Evolutionary conservation across 331 rosid genomes (phyloP).

Genomic region (Quercus tomentella): DNA sequence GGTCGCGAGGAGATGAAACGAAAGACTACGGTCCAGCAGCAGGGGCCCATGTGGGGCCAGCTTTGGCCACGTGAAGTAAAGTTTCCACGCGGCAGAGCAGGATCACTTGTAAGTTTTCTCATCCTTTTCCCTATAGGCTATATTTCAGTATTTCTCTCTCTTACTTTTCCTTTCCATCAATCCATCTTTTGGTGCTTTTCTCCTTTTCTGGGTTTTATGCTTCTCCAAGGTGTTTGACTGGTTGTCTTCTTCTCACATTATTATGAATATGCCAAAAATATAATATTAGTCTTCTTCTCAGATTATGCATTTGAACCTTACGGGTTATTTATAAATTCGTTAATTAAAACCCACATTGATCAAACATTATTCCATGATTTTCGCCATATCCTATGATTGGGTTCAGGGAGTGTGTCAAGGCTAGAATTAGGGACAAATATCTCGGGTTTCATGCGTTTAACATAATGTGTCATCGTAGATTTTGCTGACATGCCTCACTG

Average conservation of each 20-base stretch:
- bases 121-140: slow-evolving; percentile 27
- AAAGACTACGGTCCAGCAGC: slow-evolving; percentile 8
- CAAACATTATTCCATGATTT: too few species aligned
- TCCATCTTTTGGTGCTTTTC: slow-evolving; percentile 76
- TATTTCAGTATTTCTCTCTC: slow-evolving; percentile 7
- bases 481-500: too few species aligned
- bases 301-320: too few species aligned
- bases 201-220: slow-evolving; percentile 55
- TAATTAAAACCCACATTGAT: too few species aligned
- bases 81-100: slow-evolving; percentile 54
- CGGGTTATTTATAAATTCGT: too few species aligned
- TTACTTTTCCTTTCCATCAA: slow-evolving; percentile 59
- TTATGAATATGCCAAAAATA: not conserved
- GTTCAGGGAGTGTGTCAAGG: too few species aligned
- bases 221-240: not conserved
- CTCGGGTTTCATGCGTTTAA: too few species aligned
- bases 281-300: too few species aligned
- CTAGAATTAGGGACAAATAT: too few species aligned
- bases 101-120: slow-evolving; percentile 44
- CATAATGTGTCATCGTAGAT: too few species aligned
- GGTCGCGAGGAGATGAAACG: not conserved
- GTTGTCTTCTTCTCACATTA: too few species aligned
- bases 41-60: slow-evolving; percentile 69
- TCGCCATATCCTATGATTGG: too few species aligned
- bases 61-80: slow-evolving; percentile 65